A percentile compares a stretch with the other conserved stretches of the same genome.
Evolutionary conservation across 768 basidiomycete genomes (phyloP).

Genomic region (Hemileccinum impolitum): DNA sequence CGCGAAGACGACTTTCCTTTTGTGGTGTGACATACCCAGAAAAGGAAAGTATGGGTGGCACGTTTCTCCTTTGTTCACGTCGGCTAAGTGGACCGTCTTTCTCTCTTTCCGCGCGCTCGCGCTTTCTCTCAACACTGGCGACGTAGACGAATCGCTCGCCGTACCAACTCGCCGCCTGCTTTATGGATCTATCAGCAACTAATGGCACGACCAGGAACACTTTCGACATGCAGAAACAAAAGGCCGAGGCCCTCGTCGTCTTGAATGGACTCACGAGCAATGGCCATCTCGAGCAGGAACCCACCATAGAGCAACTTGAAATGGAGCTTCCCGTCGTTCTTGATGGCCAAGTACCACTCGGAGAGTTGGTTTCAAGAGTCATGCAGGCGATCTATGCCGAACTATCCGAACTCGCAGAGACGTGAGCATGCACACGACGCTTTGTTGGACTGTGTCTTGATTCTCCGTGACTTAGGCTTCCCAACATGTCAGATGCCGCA

Average conservation of each 20-base stretch:
- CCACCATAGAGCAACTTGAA: constrained; percentile 57
- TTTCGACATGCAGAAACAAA: constrained; percentile 29
- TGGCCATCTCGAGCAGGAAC: constrained; percentile 36
- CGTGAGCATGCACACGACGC: constrained; percentile 45
- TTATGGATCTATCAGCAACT: constrained; percentile 14
- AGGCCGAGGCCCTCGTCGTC: constrained; percentile 28
- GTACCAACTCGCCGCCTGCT: neutral
- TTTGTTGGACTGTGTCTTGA: constrained; percentile 4
- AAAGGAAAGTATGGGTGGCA: constrained; percentile 7
- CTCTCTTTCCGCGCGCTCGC: neutral
- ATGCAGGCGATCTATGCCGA: constrained; percentile 81
- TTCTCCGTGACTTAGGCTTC: constrained; percentile 46
- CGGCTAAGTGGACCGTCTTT: neutral
- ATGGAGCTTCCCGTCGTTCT: constrained; percentile 68
- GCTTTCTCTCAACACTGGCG: constrained; percentile 3
- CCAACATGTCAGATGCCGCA: constrained; percentile 76
- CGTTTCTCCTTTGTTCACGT: constrained; percentile 14
- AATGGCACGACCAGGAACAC: constrained; percentile 15
- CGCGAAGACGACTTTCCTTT: constrained; percentile 4
- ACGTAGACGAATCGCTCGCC: neutral
- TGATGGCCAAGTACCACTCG: constrained; percentile 71
- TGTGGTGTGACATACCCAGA: constrained; percentile 3
- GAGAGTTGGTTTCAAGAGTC: constrained; percentile 72
- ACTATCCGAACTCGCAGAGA: constrained; percentile 79
- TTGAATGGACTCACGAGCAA: constrained; percentile 30